These are phyloP conservation scores for Diaporthe citrichinensis DNA, from an alignment of 2,329 filamentous ascomycete species.

Conservation along the genomic window DNA sequence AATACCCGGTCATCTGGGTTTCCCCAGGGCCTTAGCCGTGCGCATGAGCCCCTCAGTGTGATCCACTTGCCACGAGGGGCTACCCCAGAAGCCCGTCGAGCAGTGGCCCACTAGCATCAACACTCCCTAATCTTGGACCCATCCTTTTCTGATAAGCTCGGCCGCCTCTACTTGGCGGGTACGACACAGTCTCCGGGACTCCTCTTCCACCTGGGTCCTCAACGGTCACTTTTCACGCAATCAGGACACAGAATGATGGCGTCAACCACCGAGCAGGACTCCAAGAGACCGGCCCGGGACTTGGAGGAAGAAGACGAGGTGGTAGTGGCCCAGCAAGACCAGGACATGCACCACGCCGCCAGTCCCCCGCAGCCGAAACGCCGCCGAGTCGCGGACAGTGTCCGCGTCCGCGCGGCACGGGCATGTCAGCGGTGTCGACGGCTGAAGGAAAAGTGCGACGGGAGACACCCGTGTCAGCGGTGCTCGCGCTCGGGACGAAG, in stretches of 20 bases:
- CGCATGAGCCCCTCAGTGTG: constrained; percentile 15
- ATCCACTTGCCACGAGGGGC: constrained; percentile 41
- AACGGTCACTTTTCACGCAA: background rate
- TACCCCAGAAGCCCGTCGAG: constrained; percentile 25
- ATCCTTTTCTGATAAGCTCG: constrained; percentile 17
- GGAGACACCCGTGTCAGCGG: constrained; percentile 43
- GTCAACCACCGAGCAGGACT: constrained; percentile 20
- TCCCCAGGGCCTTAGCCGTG: background rate
- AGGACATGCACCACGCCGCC: background rate
- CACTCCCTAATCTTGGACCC: constrained; percentile 34
- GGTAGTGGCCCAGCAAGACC: background rate
- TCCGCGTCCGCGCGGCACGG: constrained; percentile 38
- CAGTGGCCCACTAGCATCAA: constrained; percentile 24
- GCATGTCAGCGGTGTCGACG: constrained; percentile 43
- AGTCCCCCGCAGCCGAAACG: constrained; percentile 39
- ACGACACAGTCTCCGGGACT: background rate
- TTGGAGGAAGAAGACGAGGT: constrained; percentile 24
- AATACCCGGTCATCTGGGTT: background rate
- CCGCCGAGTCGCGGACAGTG: constrained; percentile 40
- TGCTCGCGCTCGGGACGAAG: constrained; percentile 41
- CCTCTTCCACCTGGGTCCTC: background rate
- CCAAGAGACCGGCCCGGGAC: constrained; percentile 33
- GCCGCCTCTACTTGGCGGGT: background rate
- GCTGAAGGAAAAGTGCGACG: constrained; percentile 45
- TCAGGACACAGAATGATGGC: constrained; percentile 16